Evolutionary conservation across 148 eudicot species (phyloP), one percentile per base, ranked within the genome.

Genomic region (Persicaria maculosa): DNA sequence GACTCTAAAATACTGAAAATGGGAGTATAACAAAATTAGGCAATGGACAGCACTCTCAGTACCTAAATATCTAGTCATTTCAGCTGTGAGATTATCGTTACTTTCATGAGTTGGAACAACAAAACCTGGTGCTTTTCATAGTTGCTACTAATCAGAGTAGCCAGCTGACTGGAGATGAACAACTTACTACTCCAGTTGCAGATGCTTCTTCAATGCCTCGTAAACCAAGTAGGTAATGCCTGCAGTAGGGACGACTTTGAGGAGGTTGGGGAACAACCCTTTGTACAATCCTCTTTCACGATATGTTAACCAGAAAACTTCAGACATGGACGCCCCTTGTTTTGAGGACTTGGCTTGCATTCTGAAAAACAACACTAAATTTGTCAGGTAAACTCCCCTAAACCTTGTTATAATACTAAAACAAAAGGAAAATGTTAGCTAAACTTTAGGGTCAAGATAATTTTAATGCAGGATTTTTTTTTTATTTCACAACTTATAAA

Each of bases 261-360:
- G 89, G 67, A 95, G 92, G 85, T 95, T 92, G 8, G 98, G 98
- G 47, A 95, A 83, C 78, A 95, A 87, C 50, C 98, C 98, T 82
- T 95, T 95, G 86, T 95, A 95, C 82, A 92, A 95, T 72, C 98
- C 98, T 67, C 87, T 84, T 88, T 95, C 98, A 76, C 76, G 78
- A 72, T 78, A 80, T 10, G 98, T 95, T 80, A 72, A 81, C 83
- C 80, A 46, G 77, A 95, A 92, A 59, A 92, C 91, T 74, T 82
- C 96, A 5, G 88, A 85, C 98, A 95, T 95, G 1, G 90, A 80
- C 90, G 88, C 91, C 55, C 86, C 88, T 55, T 88, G 70, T 25
- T 75, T 76, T 72, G 83, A 72, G 44, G 76, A 81, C 75, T 83
- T 86, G 64, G 98, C 98, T 89, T 95, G 98, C 93, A 95, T 88